A percentile compares a stretch with the other conserved stretches of the same genome.
These are phyloP conservation scores for Rosa lucieae DNA, from an alignment of 306 rosid species.

Conservation along the genomic window DNA sequence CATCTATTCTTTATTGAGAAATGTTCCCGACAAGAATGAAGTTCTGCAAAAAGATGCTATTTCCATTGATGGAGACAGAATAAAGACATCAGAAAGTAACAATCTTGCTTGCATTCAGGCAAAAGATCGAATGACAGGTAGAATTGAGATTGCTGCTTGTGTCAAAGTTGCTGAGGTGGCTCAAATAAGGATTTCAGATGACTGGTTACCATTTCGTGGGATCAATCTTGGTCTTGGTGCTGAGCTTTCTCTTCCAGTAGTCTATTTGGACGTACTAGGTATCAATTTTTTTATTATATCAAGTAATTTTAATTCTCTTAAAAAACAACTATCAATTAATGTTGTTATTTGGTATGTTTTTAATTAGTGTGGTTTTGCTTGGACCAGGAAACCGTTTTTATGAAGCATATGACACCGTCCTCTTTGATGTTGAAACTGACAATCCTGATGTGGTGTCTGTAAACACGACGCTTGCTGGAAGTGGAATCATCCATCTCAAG, in stretches of 20 bases:
- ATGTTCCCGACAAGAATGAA: constrained; percentile 49
- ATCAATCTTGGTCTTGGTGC: constrained; percentile 75
- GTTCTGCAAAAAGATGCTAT: constrained; percentile 59
- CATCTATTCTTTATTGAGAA: constrained; percentile 62
- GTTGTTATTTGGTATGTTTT: constrained; percentile 22
- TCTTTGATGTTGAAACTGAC: constrained; percentile 57
- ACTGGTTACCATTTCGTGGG: constrained; percentile 52
- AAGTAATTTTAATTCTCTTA: constrained; percentile 6
- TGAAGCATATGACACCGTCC: constrained; percentile 67
- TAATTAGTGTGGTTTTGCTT: constrained; percentile 31
- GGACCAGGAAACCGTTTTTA: constrained; percentile 79
- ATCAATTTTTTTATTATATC: constrained; percentile 22
- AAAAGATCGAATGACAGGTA: constrained; percentile 72
- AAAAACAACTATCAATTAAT: background rate
- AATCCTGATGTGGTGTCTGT: constrained; percentile 65
- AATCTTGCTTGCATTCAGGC: constrained; percentile 87
- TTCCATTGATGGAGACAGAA: constrained; percentile 70
- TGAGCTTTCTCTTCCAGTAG: constrained; percentile 65
- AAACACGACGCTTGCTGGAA: constrained; percentile 52
- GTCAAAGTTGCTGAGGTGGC: constrained; percentile 83
- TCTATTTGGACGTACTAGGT: constrained; percentile 74
- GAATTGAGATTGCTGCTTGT: constrained; percentile 89
- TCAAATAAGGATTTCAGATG: constrained; percentile 69
- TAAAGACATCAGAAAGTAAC: constrained; percentile 69
- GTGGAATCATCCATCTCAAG: constrained; percentile 66